phyloP scores from a whole-genome alignment of 208 protist species.

The Acanthamoeba culbertsoni region DNA sequence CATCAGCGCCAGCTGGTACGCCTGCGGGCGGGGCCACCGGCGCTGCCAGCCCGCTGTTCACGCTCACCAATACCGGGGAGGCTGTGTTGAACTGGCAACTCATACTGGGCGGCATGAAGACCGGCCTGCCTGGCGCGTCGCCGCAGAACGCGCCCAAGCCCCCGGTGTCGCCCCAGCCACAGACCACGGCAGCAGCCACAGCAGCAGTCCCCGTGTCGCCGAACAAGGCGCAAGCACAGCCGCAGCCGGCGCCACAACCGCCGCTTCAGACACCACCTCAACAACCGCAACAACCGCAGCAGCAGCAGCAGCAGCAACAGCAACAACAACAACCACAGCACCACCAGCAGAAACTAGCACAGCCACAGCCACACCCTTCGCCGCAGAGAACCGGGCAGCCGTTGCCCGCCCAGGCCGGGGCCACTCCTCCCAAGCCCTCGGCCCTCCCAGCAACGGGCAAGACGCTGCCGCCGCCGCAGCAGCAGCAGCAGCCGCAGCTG shows the following conservation, averaged over 20 bases:
- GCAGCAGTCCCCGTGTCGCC: too few species aligned
- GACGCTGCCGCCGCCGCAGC: too few species aligned
- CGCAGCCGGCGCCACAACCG: not conserved
- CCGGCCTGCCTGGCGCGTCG: not conserved
- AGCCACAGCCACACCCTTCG: not conserved
- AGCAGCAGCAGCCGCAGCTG: not conserved
- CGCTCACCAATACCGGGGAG: not conserved
- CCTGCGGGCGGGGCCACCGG: not conserved
- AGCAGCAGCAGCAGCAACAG: too few species aligned
- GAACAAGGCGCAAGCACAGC: not conserved
- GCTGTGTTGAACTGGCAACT: not conserved
- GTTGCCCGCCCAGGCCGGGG: not conserved
- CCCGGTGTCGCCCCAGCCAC: not conserved
- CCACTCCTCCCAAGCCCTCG: not conserved
- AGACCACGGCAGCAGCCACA: not conserved
- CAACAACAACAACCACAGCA: not conserved
- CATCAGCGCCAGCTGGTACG: not conserved
- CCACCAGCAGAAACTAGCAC: not conserved
- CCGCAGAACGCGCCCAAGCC: not conserved
- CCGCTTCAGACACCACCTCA: not conserved
- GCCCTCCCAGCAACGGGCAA: too few species aligned
- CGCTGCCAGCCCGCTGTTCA: not conserved
- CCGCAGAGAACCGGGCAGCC: not conserved
- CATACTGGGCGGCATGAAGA: not conserved
- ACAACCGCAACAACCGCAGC: too few species aligned